Conservation (phyloP, 352 stramenopile genomes). For the Globisporangium carolinianum region DNA sequence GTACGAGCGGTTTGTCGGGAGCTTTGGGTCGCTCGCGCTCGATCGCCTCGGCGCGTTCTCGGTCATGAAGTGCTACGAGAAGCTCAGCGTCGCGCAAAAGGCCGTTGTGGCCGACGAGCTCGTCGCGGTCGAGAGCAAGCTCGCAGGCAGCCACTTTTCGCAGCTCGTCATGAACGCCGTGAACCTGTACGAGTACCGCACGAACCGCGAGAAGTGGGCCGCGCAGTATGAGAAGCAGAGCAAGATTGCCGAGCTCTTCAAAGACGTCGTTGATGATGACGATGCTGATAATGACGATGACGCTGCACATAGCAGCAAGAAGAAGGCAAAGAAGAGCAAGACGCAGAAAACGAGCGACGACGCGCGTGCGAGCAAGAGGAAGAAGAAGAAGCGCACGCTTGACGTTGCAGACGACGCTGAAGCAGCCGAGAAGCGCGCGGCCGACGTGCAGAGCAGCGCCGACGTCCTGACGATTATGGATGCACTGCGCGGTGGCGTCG, state of each 20-base stretch:
- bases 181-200: constrained; percentile 75
- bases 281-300: constrained; percentile 10
- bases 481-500: constrained; percentile 33
- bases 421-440: constrained; percentile 17
- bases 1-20: constrained; percentile 61
- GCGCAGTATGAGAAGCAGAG: constrained; percentile 69
- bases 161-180: constrained; percentile 78
- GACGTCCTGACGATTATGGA: constrained; percentile 70
- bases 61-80: constrained; percentile 81
- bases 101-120: constrained; percentile 66
- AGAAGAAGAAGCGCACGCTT: constrained; percentile 38
- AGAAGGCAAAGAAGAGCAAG: constrained; percentile 13
- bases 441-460: constrained; percentile 28
- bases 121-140: constrained; percentile 56
- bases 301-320: constrained; percentile 1
- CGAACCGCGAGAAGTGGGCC: constrained; percentile 72
- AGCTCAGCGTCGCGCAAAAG: constrained; percentile 50
- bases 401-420: constrained; percentile 17
- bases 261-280: constrained; percentile 49
- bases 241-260: constrained; percentile 77
- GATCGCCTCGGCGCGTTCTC: constrained; percentile 74
- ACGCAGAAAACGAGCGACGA: constrained; percentile 13
- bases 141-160: constrained; percentile 73
- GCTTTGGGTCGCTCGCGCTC: constrained; percentile 60
- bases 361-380: constrained; percentile 21